Conservation (phyloP, 164 flowering plant species). For the Macadamia integrifolia region DNA sequence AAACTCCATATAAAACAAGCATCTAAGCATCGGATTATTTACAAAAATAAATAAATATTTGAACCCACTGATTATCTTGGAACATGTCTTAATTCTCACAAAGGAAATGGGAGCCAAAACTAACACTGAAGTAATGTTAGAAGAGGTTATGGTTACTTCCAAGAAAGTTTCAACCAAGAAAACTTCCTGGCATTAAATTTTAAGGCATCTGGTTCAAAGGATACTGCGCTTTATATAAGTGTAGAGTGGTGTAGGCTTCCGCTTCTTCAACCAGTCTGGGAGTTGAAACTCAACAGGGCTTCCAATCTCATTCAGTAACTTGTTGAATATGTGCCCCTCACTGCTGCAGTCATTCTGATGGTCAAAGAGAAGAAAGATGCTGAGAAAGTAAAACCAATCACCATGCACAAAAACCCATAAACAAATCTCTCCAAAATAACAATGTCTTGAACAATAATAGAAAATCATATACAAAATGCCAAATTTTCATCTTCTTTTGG, state of each 20-base stretch:
- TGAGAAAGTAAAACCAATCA: neutral
- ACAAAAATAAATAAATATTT: no score
- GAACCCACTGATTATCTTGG: no score
- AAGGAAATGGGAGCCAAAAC: no score
- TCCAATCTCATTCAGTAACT: constrained; percentile 49
- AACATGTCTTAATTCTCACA: no score
- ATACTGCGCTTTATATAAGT: constrained; percentile 77
- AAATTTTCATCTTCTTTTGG: neutral
- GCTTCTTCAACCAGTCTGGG: constrained; percentile 56
- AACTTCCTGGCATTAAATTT: no score
- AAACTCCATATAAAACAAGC: no score
- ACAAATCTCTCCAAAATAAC: neutral
- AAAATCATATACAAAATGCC: neutral
- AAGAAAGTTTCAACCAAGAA: no score
- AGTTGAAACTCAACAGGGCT: constrained; percentile 70
- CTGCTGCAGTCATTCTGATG: constrained; percentile 27
- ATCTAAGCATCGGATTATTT: no score
- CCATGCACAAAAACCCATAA: neutral
- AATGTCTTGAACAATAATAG: neutral
- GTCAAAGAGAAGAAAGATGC: constrained; percentile 4
- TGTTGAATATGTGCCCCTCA: constrained; percentile 39
- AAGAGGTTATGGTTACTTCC: no score
- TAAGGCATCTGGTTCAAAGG: constrained; percentile 18
- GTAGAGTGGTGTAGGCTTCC: constrained; percentile 47
- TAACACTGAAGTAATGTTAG: no score